Evolutionary conservation across 345 rosid species (phyloP).

Genomic region (Noccaea caerulescens): DNA sequence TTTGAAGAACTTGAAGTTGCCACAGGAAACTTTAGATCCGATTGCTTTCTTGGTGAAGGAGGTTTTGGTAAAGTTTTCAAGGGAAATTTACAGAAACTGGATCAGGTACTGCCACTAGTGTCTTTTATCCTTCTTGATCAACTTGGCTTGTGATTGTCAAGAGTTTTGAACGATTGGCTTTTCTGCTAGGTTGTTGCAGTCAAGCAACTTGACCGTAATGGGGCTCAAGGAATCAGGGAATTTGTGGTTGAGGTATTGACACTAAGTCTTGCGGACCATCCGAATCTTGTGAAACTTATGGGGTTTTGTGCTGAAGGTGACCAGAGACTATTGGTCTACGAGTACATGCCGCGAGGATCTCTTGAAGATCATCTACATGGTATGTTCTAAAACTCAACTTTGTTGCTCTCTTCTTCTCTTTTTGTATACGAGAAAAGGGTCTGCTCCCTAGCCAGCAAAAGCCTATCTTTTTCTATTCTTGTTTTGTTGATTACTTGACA

Average conservation of each 20-base stretch:
- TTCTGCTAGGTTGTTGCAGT: conserved; percentile 73
- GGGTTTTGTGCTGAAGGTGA: conserved; percentile 93
- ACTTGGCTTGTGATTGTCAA: conserved; percentile 16
- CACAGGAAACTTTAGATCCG: conserved; percentile 62
- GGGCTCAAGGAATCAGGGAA: conserved; percentile 82
- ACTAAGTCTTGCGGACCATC: conserved; percentile 74
- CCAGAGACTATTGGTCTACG: conserved; percentile 85
- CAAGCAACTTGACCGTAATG: conserved; percentile 87
- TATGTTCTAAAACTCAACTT: conserved; percentile 36
- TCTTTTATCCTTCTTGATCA: conserved; percentile 6
- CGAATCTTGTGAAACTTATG: conserved; percentile 82
- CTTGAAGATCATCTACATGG: conserved; percentile 85
- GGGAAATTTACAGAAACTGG: conserved; percentile 56
- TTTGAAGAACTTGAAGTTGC: conserved; percentile 65
- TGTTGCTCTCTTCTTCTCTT: neutral
- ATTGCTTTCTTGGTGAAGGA: conserved; percentile 84
- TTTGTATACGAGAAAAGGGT: conserved; percentile 2
- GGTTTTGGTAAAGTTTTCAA: conserved; percentile 89
- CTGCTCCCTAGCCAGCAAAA: conserved; percentile 11
- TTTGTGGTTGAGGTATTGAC: conserved; percentile 86
- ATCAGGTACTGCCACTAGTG: conserved; percentile 55
- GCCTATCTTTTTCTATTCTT: conserved; percentile 1
- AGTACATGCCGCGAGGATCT: conserved; percentile 86
- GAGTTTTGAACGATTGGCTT: conserved; percentile 4
- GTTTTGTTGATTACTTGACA: conserved; percentile 4